A percentile compares a stretch with the other conserved stretches of the same genome.
Evolutionary conservation across 495 filamentous ascomycete genomes (phyloP).

Genomic region (Filosporella fistucella): DNA sequence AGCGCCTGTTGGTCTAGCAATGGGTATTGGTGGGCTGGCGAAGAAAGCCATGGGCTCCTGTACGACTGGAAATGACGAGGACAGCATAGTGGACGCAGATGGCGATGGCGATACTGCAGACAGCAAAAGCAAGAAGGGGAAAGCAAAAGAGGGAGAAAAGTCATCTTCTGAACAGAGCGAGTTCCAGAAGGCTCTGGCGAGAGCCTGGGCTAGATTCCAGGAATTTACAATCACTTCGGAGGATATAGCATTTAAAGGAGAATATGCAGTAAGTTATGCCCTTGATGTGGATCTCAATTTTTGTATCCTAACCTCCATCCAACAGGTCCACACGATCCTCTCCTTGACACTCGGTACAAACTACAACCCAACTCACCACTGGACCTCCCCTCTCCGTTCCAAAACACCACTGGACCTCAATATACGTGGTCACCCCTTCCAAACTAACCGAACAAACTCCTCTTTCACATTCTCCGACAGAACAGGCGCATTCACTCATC

Average conservation of each 20-base stretch:
- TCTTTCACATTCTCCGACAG: constrained; percentile 1
- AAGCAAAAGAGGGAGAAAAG: too few relatives aligned
- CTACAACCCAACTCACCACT: neutral
- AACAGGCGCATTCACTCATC: neutral
- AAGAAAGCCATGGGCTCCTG: too few relatives aligned
- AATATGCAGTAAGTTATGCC: neutral
- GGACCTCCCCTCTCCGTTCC: neutral
- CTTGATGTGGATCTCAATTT: neutral
- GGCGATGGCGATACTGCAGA: too few relatives aligned
- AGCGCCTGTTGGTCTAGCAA: neutral
- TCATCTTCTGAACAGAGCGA: too few relatives aligned
- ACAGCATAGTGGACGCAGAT: too few relatives aligned
- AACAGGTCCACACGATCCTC: neutral
- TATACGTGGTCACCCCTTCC: too few relatives aligned
- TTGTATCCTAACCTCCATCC: neutral
- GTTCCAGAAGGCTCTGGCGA: neutral
- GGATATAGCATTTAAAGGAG: neutral
- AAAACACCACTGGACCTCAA: neutral
- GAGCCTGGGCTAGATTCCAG: neutral
- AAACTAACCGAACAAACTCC: neutral
- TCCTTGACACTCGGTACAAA: neutral
- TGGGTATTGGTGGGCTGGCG: neutral
- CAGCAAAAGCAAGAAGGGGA: neutral
- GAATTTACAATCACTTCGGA: neutral
- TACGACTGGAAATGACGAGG: too few relatives aligned